A percentile compares a stretch with the other conserved stretches of the same genome.
Conservation (phyloP, 2,329 filamentous ascomycete species). For the Zasmidium citrigriseum region DNA sequence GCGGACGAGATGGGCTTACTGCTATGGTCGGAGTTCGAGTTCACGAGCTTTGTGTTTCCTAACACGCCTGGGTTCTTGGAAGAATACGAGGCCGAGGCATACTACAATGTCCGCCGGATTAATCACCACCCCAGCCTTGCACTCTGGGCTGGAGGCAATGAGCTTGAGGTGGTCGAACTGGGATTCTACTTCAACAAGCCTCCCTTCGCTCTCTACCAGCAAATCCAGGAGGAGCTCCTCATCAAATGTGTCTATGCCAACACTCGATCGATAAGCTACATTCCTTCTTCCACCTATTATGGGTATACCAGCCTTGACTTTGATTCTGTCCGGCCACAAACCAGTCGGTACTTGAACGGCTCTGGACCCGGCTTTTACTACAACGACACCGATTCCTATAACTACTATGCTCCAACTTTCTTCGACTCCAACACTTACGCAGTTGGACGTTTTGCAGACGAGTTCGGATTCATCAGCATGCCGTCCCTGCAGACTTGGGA, state of each 20-base stretch:
- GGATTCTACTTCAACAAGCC: slow-evolving; percentile 34
- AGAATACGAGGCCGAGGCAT: slow-evolving; percentile 56
- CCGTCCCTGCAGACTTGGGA: slow-evolving; percentile 60
- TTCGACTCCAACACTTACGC: neutral
- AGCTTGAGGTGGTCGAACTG: slow-evolving; percentile 58
- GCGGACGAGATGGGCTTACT: slow-evolving; percentile 62
- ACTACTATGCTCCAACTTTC: neutral
- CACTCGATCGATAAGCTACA: slow-evolving; percentile 1
- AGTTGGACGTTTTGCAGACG: neutral
- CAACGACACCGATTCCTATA: slow-evolving; percentile 1
- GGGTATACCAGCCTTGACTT: slow-evolving; percentile 1
- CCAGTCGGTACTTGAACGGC: neutral
- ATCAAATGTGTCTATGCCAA: slow-evolving; percentile 31
- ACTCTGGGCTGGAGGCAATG: slow-evolving; percentile 50
- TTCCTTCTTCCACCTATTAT: neutral
- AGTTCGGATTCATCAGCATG: slow-evolving; percentile 42
- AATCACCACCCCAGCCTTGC: slow-evolving; percentile 56
- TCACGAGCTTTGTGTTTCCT: slow-evolving; percentile 61
- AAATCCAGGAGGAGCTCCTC: slow-evolving; percentile 54
- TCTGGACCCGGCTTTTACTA: neutral
- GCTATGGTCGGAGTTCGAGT: slow-evolving; percentile 64
- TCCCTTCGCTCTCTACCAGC: slow-evolving; percentile 37
- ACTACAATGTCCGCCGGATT: slow-evolving; percentile 61
- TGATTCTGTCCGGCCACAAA: neutral
- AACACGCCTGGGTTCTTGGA: slow-evolving; percentile 54